Evolutionary conservation across 345 rosid species (phyloP).

Genomic region (Raphanus sativus): DNA sequence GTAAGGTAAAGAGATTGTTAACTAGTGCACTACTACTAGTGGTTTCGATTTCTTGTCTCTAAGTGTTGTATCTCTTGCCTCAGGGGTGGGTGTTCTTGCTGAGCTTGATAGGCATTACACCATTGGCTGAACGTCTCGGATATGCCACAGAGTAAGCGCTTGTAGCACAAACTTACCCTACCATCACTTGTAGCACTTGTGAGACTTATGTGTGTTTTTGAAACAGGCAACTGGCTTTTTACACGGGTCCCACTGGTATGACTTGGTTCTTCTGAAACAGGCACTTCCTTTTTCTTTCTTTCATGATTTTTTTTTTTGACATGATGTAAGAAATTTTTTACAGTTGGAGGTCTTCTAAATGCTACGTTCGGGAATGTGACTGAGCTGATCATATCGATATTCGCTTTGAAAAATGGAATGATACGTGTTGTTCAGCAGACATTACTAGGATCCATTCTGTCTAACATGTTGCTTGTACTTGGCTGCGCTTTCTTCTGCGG

Average conservation of each 20-base stretch:
- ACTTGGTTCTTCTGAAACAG: not conserved
- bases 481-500: constrained; percentile 1
- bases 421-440: not conserved
- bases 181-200: not conserved
- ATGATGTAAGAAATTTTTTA: not conserved
- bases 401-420: not conserved
- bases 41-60: not conserved
- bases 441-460: not conserved
- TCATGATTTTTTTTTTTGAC: not conserved
- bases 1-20: not conserved
- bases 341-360: not conserved
- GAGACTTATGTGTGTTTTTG: not conserved
- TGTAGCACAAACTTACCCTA: not conserved
- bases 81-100: constrained; percentile 4
- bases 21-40: not conserved
- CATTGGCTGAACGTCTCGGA: not conserved
- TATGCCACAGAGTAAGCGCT: not conserved
- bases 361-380: not conserved
- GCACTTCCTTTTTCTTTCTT: not conserved
- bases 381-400: not conserved
- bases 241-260: not conserved
- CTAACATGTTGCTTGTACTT: not conserved
- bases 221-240: not conserved
- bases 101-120: not conserved
- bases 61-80: not conserved